Evolutionary conservation across 306 rosid genomes (phyloP), one percentile per base, ranked within the genome.

Genomic region (Vigna angularis): DNA sequence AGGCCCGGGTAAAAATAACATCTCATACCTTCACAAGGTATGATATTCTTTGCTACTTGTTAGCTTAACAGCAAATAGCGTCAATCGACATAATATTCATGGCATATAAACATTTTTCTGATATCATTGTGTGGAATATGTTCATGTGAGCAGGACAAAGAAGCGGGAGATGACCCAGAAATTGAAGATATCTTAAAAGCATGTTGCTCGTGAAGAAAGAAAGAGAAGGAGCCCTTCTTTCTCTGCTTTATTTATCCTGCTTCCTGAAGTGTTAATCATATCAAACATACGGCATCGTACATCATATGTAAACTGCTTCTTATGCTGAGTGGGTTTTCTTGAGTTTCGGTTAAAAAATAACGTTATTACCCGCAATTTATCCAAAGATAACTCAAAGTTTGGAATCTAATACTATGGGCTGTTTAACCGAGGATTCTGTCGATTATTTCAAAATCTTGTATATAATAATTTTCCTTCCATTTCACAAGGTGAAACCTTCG

Each of bases 131-230:
- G 11, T 52, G 45, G 63, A 83, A 50, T 51, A 59, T 62, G 73
- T 70, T 59, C 36, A 36, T 22, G 38, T 45, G 88, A 45, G 72
- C 56, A 90, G 98, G 98, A 94, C 74, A 94, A 89, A 87, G 98
- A 90, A 87, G 98, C 98, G 20, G 93, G 98, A 73, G 97, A 92
- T 84, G 98, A 94, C 70, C 97, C 98, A 14, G 89, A 87, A 63
- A 94, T 94, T 36, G 87, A 90, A 83, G 96, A 92, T 48, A 82
- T 94, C 75, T 82, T 92, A 55, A 74, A 87, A 86, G 94, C 90
- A 36, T 90, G 94, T 82, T 90, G 97, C 80, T 83, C 86, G 1
- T 88, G 90, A 88, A 78, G 74, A 63, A 75, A 42, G 45, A 8
- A 49, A 52, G 24, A 11, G 45, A 38, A 7, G 44, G 22, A 32